Percentiles rank a stretch among this genome's conserved stretches.
phyloP scores from a whole-genome alignment of 1,284 basidiomycete species.

The Wolfiporia cocos region DNA sequence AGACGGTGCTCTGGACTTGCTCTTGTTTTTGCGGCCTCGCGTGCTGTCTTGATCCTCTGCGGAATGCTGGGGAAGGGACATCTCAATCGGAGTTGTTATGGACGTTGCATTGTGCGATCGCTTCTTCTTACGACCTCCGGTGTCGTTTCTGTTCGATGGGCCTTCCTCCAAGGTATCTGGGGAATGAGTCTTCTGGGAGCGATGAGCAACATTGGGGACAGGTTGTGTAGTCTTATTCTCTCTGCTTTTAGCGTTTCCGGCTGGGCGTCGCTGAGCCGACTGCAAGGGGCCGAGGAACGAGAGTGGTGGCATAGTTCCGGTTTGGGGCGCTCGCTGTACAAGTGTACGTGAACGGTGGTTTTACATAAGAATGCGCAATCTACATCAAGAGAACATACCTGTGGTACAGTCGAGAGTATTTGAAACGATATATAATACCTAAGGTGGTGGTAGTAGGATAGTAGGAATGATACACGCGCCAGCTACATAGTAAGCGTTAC shows the following conservation, averaged over 20 bases:
- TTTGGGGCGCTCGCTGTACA: too few species aligned
- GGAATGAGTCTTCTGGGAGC: constrained; percentile 21
- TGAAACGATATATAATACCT: too few species aligned
- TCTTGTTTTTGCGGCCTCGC: constrained; percentile 13
- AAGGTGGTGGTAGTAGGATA: too few species aligned
- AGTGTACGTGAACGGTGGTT: too few species aligned
- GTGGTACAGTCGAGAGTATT: too few species aligned
- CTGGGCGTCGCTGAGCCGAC: constrained; percentile 13
- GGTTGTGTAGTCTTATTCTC: constrained; percentile 11
- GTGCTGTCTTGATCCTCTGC: constrained; percentile 11
- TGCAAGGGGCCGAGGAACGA: constrained; percentile 1
- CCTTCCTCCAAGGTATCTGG: constrained; percentile 19
- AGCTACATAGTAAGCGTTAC: neutral
- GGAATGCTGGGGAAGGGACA: neutral
- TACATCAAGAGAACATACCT: too few species aligned
- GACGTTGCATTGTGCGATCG: constrained; percentile 4
- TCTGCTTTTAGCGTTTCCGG: constrained; percentile 11
- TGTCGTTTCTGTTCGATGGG: too few species aligned
- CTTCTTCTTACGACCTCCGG: constrained; percentile 15
- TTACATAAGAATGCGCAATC: too few species aligned
- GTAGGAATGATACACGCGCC: too few species aligned
- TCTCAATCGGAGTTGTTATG: constrained; percentile 1
- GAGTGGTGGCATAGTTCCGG: too few species aligned
- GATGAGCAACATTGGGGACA: neutral
- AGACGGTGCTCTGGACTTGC: constrained; percentile 11